These are phyloP conservation scores for Diplocarpon mali DNA, from an alignment of 2,329 filamentous ascomycete genomes.

Conservation along the genomic window DNA sequence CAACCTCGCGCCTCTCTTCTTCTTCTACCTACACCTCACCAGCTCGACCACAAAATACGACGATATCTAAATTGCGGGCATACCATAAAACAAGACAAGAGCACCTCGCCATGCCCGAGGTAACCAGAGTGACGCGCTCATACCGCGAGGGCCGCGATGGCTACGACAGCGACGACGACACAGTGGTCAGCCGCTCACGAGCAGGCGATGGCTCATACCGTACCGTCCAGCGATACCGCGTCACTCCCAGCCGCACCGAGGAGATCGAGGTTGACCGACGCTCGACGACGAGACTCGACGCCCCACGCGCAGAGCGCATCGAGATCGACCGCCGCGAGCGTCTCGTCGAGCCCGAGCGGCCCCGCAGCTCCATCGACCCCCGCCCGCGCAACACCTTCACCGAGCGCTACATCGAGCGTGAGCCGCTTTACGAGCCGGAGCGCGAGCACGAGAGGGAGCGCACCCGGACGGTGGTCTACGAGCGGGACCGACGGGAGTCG, in stretches of 20 bases:
- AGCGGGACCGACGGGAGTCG: conserved; percentile 33
- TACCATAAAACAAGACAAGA: background rate
- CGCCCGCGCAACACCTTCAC: conserved; percentile 14
- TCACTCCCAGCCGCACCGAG: conserved; percentile 22
- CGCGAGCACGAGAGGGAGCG: conserved; percentile 16
- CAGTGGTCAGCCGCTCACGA: conserved; percentile 16
- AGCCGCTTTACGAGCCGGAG: conserved; percentile 21
- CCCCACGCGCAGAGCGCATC: conserved; percentile 21
- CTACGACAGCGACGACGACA: conserved; percentile 15
- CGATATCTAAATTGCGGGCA: background rate
- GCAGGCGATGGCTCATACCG: conserved; percentile 18
- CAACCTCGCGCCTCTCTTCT: background rate
- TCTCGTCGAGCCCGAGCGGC: conserved; percentile 19
- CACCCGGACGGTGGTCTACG: conserved; percentile 29
- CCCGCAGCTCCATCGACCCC: conserved; percentile 21
- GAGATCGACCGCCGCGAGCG: conserved; percentile 26
- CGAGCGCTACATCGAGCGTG: conserved; percentile 19
- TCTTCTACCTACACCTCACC: background rate
- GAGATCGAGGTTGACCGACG: conserved; percentile 23
- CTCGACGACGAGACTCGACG: conserved; percentile 19
- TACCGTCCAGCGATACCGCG: conserved; percentile 26
- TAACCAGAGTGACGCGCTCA: conserved; percentile 8
- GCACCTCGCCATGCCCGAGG: conserved; percentile 8
- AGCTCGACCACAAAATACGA: background rate
- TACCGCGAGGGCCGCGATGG: conserved; percentile 11